Evolutionary conservation across 2,329 filamentous ascomycete genomes (phyloP).

Genomic region (Arthrinium phaeospermum): DNA sequence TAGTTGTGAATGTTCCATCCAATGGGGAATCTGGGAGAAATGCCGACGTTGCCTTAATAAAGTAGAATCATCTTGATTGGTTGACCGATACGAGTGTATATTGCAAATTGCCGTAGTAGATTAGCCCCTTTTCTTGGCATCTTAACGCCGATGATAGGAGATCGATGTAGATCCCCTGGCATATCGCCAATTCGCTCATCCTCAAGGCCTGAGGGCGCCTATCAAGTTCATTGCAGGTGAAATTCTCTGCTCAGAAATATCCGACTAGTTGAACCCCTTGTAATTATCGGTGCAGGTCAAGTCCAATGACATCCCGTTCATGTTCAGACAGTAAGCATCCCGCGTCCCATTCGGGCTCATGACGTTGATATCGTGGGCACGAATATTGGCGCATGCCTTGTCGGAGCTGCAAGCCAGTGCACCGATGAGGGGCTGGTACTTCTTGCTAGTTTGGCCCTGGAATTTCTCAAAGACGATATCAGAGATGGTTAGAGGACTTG

Average conservation of each 20-base stretch:
- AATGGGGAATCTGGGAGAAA: background rate
- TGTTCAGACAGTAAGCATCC: background rate
- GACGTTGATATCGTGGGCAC: background rate
- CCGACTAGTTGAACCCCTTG: background rate
- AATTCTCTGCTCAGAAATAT: background rate
- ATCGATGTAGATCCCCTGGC: background rate
- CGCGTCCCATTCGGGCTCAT: background rate
- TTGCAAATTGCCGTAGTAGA: background rate
- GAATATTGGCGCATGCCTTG: background rate
- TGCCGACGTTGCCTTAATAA: background rate
- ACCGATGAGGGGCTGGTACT: constrained; percentile 49
- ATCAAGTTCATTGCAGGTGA: background rate
- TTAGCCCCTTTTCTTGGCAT: background rate
- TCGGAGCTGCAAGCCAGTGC: constrained; percentile 47
- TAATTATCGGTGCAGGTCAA: background rate
- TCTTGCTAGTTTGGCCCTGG: constrained; percentile 55
- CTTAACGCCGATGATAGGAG: background rate
- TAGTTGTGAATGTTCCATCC: background rate
- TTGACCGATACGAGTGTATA: background rate
- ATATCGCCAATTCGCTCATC: background rate
- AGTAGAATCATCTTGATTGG: background rate
- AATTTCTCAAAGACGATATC: constrained; percentile 64
- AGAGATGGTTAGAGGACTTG: constrained; percentile 55
- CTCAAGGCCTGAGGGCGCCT: accelerated
- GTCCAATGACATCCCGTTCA: background rate